phyloP scores from a whole-genome alignment of 257 asterid genomes.

The Fraxinus excelsior region DNA sequence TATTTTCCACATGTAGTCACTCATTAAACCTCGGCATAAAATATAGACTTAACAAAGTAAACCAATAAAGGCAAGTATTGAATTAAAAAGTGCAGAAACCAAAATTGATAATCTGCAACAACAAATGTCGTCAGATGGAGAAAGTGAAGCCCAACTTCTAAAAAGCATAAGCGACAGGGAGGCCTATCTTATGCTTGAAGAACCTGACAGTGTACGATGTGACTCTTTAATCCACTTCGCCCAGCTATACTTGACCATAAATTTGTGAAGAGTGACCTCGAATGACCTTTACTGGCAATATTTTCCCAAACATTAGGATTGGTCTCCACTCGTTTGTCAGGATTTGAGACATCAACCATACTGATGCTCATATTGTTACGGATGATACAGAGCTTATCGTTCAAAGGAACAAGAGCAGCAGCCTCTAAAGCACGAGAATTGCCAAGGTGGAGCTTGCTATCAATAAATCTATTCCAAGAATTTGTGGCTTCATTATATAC shows the following conservation, averaged over 20 bases:
- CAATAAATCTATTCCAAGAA: conserved; percentile 58
- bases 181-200: conserved; percentile 48
- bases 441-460: conserved; percentile 59
- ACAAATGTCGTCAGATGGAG: neutral
- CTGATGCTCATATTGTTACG: conserved; percentile 69
- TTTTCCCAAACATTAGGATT: conserved; percentile 60
- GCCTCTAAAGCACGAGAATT: conserved; percentile 61
- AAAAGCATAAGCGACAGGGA: neutral
- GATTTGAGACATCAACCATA: conserved; percentile 52
- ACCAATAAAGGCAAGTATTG: neutral
- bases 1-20: neutral
- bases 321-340: conserved; percentile 46
- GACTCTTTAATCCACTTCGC: conserved; percentile 64
- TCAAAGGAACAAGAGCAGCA: conserved; percentile 60
- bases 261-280: conserved; percentile 52
- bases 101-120: neutral
- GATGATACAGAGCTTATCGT: conserved; percentile 62
- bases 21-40: neutral
- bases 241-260: conserved; percentile 69
- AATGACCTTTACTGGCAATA: conserved; percentile 50
- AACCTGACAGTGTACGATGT: conserved; percentile 65
- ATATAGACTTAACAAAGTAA: neutral
- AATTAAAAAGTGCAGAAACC: neutral
- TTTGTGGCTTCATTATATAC: conserved; percentile 49
- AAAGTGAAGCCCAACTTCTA: neutral